phyloP scores from a whole-genome alignment of 1,139 yeast species.

The Scheffersomyces insectosa region DNA sequence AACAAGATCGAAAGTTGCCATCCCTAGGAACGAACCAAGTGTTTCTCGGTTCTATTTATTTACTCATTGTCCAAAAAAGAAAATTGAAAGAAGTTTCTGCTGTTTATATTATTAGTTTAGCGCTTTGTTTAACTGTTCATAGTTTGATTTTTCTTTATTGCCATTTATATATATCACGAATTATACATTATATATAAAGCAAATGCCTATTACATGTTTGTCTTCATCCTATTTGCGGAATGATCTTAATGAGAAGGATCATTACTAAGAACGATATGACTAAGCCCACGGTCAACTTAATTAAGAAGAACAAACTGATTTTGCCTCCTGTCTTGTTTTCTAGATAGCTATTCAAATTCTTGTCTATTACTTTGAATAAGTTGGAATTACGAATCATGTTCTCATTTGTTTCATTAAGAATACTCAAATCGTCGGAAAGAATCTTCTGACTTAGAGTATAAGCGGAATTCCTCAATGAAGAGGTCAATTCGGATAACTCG shows the following conservation, averaged over 20 bases:
- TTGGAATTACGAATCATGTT: conserved; percentile 37
- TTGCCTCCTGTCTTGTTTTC: conserved; percentile 41
- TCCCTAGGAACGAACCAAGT: too few species aligned
- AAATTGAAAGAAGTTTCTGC: too few species aligned
- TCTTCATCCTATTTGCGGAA: conserved; percentile 9
- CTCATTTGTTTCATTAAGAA: conserved; percentile 39
- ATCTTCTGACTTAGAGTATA: conserved; percentile 34
- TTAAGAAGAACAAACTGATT: conserved; percentile 35
- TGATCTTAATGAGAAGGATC: conserved; percentile 15
- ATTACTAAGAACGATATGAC: conserved; percentile 28
- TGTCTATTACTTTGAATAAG: conserved; percentile 39
- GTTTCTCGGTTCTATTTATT: too few species aligned
- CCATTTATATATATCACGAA: conserved; percentile 1
- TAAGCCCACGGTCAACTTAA: conserved; percentile 29
- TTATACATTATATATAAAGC: not conserved
- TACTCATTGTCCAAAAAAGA: too few species aligned
- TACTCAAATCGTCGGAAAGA: conserved; percentile 33
- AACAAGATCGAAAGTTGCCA: too few species aligned
- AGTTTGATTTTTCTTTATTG: conserved; percentile 1
- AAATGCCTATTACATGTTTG: not conserved
- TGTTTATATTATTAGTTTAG: not conserved
- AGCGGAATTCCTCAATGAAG: conserved; percentile 39
- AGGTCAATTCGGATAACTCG: conserved; percentile 40
- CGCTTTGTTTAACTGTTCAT: conserved; percentile 1
- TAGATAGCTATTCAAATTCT: conserved; percentile 36